Base-by-base conservation (phyloP, 495 filamentous ascomycete genomes). In the Neurospora sublineolata region DNA sequence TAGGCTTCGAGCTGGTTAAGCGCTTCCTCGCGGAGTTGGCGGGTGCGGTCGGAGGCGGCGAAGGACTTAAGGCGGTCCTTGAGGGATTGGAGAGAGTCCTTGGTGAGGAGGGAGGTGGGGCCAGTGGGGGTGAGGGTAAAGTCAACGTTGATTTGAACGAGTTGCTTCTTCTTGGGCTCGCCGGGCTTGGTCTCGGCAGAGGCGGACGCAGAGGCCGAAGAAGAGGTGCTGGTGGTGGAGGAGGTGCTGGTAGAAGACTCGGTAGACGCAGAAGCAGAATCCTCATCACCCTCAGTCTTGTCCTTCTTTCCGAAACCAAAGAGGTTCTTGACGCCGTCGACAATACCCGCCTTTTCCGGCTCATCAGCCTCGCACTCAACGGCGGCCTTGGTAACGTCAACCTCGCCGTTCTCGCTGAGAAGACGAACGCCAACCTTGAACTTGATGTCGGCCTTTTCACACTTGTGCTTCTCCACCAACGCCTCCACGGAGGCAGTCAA, bases 1-100 rank as follows among this genome's bases (percentile, higher is more conserved):
- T 92, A 97, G n/a, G 86, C 89, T 79, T 99, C 95, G 36, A 99
- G 88, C 75, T 91, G 90, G 82, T 99, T 99, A 37, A 97, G 83
- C 11, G 92, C 87, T 80, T 97, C 95, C 79, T 97, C 94, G 39
- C 94, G 90, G 60, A 89, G 83, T 52, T 89, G 80, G 37, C 94
- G 92, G 6, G 90, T 86, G 64, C 84, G 83, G 81, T 99, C 95
- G 1, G 93, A 97, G 30, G 87, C 83, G 74, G 94, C 93, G 72
- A 97, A 97, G 3, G 92, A 89, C 75, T 87, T 82, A 68, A 97
- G 85, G 33, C 93, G 89, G 70, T 88, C 84, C 76, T 90, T 90
- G 79, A 94, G 89, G 10, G 89, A 86, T 37, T 82, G 81, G 23
- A 93, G 75, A 70, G 92, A 89, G 67, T 85, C 78, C 68, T 86